phyloP scores from a whole-genome alignment of 2,329 filamentous ascomycete species.

The Penicillium brasilianum region DNA sequence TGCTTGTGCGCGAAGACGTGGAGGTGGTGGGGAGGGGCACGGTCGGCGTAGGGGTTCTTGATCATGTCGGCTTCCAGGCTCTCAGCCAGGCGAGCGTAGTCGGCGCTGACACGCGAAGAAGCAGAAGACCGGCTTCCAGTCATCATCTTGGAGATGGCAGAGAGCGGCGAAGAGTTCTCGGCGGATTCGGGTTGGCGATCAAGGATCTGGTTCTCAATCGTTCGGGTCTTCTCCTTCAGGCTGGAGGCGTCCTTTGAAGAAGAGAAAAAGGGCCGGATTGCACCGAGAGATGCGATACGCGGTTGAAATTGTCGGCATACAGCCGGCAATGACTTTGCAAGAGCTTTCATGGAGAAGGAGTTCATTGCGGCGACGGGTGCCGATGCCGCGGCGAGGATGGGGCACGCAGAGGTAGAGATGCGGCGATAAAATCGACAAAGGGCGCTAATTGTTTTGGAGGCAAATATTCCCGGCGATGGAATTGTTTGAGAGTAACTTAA shows the following conservation, averaged over 20 bases:
- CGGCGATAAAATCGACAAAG: neutral
- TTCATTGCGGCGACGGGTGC: conserved; percentile 36
- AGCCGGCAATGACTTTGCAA: conserved; percentile 41
- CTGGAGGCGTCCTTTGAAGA: conserved; percentile 31
- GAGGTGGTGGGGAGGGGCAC: conserved; percentile 72
- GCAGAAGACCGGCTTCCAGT: conserved; percentile 30
- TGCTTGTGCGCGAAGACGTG: conserved; percentile 88
- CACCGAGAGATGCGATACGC: conserved; percentile 26
- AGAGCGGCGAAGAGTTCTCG: conserved; percentile 31
- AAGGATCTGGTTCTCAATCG: conserved; percentile 39
- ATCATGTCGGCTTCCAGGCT: conserved; percentile 43
- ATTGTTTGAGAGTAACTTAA: neutral
- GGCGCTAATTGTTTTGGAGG: neutral
- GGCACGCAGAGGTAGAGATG: conserved; percentile 7
- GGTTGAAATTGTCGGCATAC: conserved; percentile 36
- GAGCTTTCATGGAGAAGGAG: conserved; percentile 37
- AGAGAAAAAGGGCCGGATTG: conserved; percentile 42
- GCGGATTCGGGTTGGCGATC: conserved; percentile 26
- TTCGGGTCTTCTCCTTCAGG: conserved; percentile 25
- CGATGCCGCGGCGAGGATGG: conserved; percentile 19
- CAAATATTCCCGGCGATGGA: neutral
- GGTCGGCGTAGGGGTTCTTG: conserved; percentile 43
- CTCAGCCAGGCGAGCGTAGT: conserved; percentile 41
- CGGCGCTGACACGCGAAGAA: conserved; percentile 29
- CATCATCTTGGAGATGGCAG: conserved; percentile 41